Conservation (phyloP, 179 eudicot genomes). For the Vitellaria paradoxa region DNA sequence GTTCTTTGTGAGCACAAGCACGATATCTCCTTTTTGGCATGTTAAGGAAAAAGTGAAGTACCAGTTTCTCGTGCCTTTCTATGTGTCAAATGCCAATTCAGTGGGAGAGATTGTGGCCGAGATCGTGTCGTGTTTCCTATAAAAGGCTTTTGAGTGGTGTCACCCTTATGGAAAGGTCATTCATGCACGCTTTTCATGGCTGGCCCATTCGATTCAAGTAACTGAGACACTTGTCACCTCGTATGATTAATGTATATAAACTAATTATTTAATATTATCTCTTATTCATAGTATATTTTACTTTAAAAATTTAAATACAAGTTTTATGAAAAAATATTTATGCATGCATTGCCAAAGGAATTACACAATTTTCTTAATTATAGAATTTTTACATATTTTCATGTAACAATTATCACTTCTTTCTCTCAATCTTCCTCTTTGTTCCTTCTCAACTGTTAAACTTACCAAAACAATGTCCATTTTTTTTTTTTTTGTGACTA, state of each 20-base stretch:
- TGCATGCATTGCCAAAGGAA: no score
- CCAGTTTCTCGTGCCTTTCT: constrained; percentile 6
- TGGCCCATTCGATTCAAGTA: no score
- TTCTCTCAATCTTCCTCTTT: background rate
- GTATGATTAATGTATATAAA: no score
- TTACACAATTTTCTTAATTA: no score
- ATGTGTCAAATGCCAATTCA: constrained; percentile 5
- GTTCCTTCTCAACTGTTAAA: background rate
- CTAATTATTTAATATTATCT: no score
- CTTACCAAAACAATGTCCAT: no score
- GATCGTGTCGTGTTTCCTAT: constrained; percentile 9
- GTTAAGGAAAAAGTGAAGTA: background rate
- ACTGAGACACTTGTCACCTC: no score
- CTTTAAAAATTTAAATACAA: background rate
- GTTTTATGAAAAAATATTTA: no score
- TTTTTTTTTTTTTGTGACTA: no score
- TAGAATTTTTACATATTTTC: no score
- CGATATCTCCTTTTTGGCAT: constrained; percentile 15
- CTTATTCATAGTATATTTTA: no score
- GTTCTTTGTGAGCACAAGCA: no score
- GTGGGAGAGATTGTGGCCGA: background rate
- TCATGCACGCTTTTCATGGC: background rate
- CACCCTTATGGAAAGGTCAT: constrained; percentile 8
- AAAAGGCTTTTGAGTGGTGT: constrained; percentile 1
- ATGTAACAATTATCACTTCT: background rate